Percentiles rank a stretch among this genome's conserved stretches.
phyloP scores from a whole-genome alignment of 1,139 yeast species.

The Debaryomycetaceae sp. region DNA sequence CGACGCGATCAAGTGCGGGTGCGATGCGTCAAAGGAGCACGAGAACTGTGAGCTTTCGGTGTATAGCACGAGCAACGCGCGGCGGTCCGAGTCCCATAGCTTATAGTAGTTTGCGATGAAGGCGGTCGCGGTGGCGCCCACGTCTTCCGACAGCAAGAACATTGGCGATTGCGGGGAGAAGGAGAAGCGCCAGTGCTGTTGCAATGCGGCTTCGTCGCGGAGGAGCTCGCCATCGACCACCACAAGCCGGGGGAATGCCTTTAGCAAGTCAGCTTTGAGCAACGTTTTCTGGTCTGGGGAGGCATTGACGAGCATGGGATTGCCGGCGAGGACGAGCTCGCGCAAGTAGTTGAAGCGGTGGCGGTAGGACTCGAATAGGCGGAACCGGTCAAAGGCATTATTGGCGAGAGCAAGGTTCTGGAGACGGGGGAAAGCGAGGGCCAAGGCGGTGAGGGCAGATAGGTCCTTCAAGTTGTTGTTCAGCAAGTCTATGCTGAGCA shows the following conservation, averaged over 20 bases:
- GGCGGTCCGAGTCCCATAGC: constrained; percentile 73
- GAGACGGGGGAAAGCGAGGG: constrained; percentile 65
- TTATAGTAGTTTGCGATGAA: constrained; percentile 68
- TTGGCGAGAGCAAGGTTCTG: constrained; percentile 72
- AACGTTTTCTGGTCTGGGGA: constrained; percentile 25
- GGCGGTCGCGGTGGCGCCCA: constrained; percentile 59
- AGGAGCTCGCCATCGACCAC: constrained; percentile 71
- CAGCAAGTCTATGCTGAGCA: constrained; percentile 70
- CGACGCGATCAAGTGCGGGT: constrained; percentile 34
- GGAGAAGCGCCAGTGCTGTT: constrained; percentile 44
- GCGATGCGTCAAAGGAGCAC: constrained; percentile 43
- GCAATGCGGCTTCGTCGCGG: constrained; percentile 58
- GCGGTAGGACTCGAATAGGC: constrained; percentile 64
- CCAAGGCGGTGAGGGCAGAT: constrained; percentile 48
- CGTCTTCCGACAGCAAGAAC: constrained; percentile 75
- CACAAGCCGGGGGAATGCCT: constrained; percentile 65
- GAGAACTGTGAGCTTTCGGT: constrained; percentile 83
- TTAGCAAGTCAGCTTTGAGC: constrained; percentile 55
- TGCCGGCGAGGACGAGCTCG: constrained; percentile 66
- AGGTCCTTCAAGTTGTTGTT: constrained; percentile 59
- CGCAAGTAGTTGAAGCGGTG: constrained; percentile 63
- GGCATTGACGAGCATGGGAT: constrained; percentile 46
- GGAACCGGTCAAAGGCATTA: constrained; percentile 51
- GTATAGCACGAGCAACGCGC: constrained; percentile 60
- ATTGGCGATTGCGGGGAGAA: constrained; percentile 32